A percentile compares a stretch with the other conserved stretches of the same genome.
Evolutionary conservation across 257 asterid species (phyloP).

Genomic region (Cynanchum wilfordii): DNA sequence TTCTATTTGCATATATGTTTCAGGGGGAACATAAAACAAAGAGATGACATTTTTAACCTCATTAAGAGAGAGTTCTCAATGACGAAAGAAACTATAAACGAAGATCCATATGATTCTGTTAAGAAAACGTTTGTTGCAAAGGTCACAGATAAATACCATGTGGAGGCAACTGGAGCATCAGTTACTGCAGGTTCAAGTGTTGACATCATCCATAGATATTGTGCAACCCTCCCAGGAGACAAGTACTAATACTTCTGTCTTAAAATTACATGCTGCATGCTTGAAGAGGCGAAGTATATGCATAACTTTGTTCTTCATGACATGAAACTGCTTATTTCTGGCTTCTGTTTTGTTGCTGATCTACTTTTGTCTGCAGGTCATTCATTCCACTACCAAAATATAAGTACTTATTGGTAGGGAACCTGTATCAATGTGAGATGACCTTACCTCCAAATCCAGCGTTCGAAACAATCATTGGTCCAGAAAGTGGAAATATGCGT

Average conservation of each 20-base stretch:
- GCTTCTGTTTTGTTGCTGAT: neutral
- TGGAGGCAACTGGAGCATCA: constrained; percentile 73
- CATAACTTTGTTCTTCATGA: neutral
- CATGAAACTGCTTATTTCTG: neutral
- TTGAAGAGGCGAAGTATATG: neutral
- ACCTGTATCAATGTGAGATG: constrained; percentile 47
- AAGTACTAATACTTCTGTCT: constrained; percentile 37
- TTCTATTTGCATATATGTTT: constrained; percentile 20
- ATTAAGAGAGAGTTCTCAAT: constrained; percentile 48
- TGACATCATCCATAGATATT: constrained; percentile 56
- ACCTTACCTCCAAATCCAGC: constrained; percentile 76
- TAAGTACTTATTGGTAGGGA: constrained; percentile 46
- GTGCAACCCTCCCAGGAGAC: constrained; percentile 59
- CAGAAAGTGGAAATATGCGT: constrained; percentile 39
- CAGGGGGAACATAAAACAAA: constrained; percentile 71
- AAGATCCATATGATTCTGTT: constrained; percentile 29
- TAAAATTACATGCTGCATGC: neutral
- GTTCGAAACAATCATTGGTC: constrained; percentile 54
- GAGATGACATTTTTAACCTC: constrained; percentile 45
- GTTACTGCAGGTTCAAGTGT: constrained; percentile 63
- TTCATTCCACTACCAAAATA: constrained; percentile 48
- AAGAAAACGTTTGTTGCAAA: constrained; percentile 31
- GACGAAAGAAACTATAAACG: constrained; percentile 35
- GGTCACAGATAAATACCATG: constrained; percentile 37
- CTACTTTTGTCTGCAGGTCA: constrained; percentile 34